phyloP scores from a whole-genome alignment of 768 basidiomycete species.

The Kwoniella dejecticola region DNA sequence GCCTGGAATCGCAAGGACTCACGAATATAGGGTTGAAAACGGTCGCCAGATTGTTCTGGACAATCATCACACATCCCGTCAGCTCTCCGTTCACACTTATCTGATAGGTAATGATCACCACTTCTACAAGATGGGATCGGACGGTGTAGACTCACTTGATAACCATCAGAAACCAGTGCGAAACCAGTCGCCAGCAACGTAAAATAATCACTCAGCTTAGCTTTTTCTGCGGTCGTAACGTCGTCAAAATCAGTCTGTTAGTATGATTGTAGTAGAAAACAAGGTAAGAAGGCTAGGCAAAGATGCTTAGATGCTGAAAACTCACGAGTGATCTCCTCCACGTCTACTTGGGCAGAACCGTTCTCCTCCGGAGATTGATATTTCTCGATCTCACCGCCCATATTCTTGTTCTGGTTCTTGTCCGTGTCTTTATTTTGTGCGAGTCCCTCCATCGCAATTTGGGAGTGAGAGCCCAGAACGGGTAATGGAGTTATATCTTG shows the following conservation, averaged over 20 bases:
- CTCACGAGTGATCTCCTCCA: conserved; percentile 8
- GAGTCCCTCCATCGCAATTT: background rate
- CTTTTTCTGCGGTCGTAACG: conserved; percentile 13
- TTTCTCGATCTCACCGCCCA: background rate
- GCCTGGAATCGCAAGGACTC: background rate
- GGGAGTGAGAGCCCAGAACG: no score
- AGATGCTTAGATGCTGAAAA: no score
- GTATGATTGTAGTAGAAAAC: no score
- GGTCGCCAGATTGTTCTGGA: conserved; percentile 36
- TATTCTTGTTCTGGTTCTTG: no score
- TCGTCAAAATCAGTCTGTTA: no score
- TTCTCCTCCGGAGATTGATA: background rate
- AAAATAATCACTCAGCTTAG: conserved; percentile 37
- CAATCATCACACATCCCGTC: background rate
- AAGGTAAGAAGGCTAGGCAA: no score
- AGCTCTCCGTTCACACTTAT: no score
- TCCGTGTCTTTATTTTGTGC: no score
- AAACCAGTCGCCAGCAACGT: conserved; percentile 39
- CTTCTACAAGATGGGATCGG: no score
- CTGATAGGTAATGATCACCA: no score
- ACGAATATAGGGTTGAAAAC: conserved; percentile 42
- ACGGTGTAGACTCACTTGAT: conserved; percentile 36
- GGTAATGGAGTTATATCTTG: no score
- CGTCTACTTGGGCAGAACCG: background rate
- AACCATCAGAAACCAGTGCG: conserved; percentile 42